Evolutionary conservation across 2,329 filamentous ascomycete genomes (phyloP), one percentile per base, ranked within the genome.

Genomic region (Trichoderma sp.): DNA sequence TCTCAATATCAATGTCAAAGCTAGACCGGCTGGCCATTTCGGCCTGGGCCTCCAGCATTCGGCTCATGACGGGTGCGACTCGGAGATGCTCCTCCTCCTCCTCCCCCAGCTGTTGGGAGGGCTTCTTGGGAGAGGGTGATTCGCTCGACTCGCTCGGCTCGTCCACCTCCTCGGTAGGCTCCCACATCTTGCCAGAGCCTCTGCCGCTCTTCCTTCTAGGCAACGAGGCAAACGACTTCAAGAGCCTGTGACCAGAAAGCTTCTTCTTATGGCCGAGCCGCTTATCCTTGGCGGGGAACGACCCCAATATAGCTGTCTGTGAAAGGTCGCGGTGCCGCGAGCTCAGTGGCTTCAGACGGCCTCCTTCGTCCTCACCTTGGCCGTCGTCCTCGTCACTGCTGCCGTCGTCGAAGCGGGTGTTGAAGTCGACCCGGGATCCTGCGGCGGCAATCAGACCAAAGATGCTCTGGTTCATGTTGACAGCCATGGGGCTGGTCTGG

Each of bases 391-490:
- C 94, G 74, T 95, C 93, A 74, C 92, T 96, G 51, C 91, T 94
- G 72, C 91, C 84, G 60, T 82, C 91, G 75, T 94, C 91, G 78
- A 96, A 95, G 46, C 91, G 88, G 69, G 91, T 87, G 78, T 92
- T 90, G 76, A 96, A 94, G 79, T 96, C 91, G 63, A 91, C 90
- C 69, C 89, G 89, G 34, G 93, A 94, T 7, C 94, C 93, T 46
- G 93, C 93, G 18, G 93, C 93, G 7, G 94, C 92, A 73, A 98
- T 94, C 81, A 98, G 88, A 66, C 93, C 94, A 78, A 97, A 97
- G 67, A 98, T 90, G 72, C 93, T 96, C 83, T 97, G 94, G 79
- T 97, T 96, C 89, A 97, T 93, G 76, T 94, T 93, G 80, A 88
- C 83, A 69, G 86, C 85, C 77, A 86, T 83, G 71, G 84, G 81